Base-by-base conservation (phyloP, 2,329 filamentous ascomycete species). In the Escovopsis sp. region DNA sequence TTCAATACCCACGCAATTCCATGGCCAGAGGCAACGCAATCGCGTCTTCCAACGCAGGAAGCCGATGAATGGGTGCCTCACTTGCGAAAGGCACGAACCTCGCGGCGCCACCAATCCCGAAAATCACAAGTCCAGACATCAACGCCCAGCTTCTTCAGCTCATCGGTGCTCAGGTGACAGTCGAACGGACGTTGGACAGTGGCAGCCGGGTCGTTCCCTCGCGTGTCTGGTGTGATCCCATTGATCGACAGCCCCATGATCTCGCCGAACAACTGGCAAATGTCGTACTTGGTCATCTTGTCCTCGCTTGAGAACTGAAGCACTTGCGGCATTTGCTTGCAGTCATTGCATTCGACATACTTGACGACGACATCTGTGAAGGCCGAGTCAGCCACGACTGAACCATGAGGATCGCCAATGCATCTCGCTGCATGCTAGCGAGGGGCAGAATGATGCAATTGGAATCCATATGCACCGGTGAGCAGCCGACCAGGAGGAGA, bases 241-340 rank as follows among this genome's bases (percentile, higher is more conserved):
- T 74, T 70, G 15, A 79, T 63, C 10, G 79, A 68, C 37, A 92
- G 52, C 1, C 79, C 83, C 68, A 92, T 76, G 39, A 93, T 83
- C 39, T 85, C 75, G 4, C 75, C 79, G 50, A 94, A 77, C 9
- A 69, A 60, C 57, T 83, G 62, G 53, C 82, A 87, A 37, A 94
- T 93, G 54, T 88, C 76, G 55, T 87, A 92, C 61, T 94, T 94
- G 32, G 86, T 94, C 65, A 78, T 81, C 44, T 67, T 72, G 46
- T 93, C 82, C 56, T 94, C 84, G 31, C 83, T 85, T 3, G 79
- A 83, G 58, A 93, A 93, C 36, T 94, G 86, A 14, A 94, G 65
- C 30, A 86, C 70, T 19, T 52, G 61, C 0, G 86, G 86, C 27
- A 93, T 58, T 13, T 61, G 51, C 10, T 61, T 53, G 34, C 65